Conservation (phyloP, 129 eudicot species). For the Silybum marianum region DNA sequence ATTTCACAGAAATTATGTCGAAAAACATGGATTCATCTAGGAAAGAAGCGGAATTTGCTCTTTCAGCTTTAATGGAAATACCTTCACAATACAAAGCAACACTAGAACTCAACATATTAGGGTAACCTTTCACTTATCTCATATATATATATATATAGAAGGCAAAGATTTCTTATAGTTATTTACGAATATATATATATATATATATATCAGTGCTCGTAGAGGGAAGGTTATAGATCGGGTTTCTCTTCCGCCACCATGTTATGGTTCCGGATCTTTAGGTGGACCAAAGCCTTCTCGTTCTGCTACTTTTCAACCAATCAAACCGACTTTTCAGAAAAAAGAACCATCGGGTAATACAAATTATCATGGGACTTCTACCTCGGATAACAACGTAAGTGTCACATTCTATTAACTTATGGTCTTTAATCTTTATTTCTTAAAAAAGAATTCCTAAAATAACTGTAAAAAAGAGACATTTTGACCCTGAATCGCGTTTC, state of each 20-base stretch:
- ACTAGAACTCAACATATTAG: slow-evolving; percentile 76
- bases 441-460: background rate
- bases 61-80: slow-evolving; percentile 90
- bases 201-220: slow-evolving; percentile 63
- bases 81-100: slow-evolving; percentile 97
- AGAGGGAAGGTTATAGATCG: slow-evolving; percentile 66
- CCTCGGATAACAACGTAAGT: slow-evolving; percentile 60
- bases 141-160: too few species aligned
- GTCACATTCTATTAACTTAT: background rate
- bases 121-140: slow-evolving; percentile 42
- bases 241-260: slow-evolving; percentile 85
- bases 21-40: slow-evolving; percentile 57
- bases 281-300: slow-evolving; percentile 61
- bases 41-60: slow-evolving; percentile 93
- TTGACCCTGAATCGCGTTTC: background rate
- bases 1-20: slow-evolving; percentile 91
- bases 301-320: slow-evolving; percentile 52
- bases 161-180: background rate
- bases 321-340: slow-evolving; percentile 40
- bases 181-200: background rate
- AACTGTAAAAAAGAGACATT: background rate
- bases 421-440: background rate
- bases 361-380: slow-evolving; percentile 40
- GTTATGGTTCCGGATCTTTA: slow-evolving; percentile 52
- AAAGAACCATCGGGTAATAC: slow-evolving; percentile 27